These are phyloP conservation scores for Populus davidiana DNA, from an alignment of 345 rosid genomes.

Conservation along the genomic window DNA sequence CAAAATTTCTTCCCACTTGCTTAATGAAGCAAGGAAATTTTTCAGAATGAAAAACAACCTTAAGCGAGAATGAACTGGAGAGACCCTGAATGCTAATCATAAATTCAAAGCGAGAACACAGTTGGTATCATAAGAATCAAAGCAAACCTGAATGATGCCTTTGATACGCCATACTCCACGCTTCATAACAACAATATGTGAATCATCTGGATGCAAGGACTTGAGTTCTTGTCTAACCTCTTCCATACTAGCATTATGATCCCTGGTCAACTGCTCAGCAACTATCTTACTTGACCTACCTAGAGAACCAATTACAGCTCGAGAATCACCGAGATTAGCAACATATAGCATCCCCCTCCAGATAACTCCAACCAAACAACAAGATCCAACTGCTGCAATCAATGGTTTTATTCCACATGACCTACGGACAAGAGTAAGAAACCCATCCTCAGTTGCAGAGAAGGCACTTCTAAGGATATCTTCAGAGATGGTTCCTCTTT, in stretches of 20 bases:
- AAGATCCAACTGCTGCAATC: conserved; percentile 87
- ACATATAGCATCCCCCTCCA: conserved; percentile 76
- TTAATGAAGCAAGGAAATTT: background rate
- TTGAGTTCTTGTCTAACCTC: conserved; percentile 88
- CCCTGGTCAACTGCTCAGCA: conserved; percentile 79
- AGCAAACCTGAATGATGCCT: conserved; percentile 91
- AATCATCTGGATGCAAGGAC: conserved; percentile 83
- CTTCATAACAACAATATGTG: conserved; percentile 73
- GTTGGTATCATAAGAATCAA: conserved; percentile 2
- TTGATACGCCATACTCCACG: conserved; percentile 98
- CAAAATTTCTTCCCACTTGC: background rate
- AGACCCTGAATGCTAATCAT: background rate
- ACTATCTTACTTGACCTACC: conserved; percentile 62
- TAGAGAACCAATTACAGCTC: conserved; percentile 74
- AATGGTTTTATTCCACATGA: conserved; percentile 61
- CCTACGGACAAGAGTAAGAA: conserved; percentile 80
- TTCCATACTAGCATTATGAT: conserved; percentile 83
- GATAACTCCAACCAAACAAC: conserved; percentile 85
- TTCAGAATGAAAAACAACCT: background rate
- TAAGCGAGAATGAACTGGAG: background rate
- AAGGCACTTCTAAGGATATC: conserved; percentile 62
- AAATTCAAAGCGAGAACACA: conserved; percentile 1
- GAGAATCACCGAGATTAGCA: conserved; percentile 93
- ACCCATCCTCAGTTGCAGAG: conserved; percentile 85
- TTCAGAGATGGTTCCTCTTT: conserved; percentile 60